Evolutionary conservation across 1,284 basidiomycete species (phyloP).

Genomic region (Sporisorium reilianum): DNA sequence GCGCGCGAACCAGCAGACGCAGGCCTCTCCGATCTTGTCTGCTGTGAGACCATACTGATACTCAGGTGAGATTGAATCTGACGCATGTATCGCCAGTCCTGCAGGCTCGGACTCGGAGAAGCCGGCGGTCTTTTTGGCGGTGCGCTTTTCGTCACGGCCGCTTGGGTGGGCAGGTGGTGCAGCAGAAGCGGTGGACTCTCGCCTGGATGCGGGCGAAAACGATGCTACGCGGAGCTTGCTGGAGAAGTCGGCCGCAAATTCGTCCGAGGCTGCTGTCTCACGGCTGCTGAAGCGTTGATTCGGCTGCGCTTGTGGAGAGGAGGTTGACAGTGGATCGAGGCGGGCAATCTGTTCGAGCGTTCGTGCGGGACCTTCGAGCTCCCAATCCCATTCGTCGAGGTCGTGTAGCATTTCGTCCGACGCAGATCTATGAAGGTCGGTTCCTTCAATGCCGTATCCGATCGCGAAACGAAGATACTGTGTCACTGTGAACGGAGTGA

Average conservation of each 20-base stretch:
- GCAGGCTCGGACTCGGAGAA: constrained; percentile 22
- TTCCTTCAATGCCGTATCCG: constrained; percentile 77
- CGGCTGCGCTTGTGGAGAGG: constrained; percentile 1
- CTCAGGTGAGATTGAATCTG: constrained; percentile 14
- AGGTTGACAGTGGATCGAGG: constrained; percentile 8
- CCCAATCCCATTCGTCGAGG: constrained; percentile 64
- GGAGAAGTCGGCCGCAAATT: constrained; percentile 53
- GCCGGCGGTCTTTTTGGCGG: constrained; percentile 31
- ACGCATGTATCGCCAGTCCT: background rate
- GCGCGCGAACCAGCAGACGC: constrained; percentile 85
- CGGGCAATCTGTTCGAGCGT: constrained; percentile 47
- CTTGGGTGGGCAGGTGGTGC: background rate
- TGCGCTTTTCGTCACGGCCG: constrained; percentile 20
- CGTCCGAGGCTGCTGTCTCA: constrained; percentile 40
- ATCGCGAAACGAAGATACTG: constrained; percentile 86
- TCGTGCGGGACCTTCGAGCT: constrained; percentile 74
- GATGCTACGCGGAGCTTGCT: constrained; percentile 21
- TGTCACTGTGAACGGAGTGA: constrained; percentile 82
- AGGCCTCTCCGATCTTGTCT: constrained; percentile 90
- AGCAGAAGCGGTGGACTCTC: background rate
- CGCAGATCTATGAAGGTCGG: constrained; percentile 55
- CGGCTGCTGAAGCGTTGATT: background rate
- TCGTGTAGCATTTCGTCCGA: constrained; percentile 42
- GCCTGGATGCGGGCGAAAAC: constrained; percentile 2
- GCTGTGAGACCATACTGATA: constrained; percentile 76